These are phyloP conservation scores for Phytophthora pluvialis DNA, from an alignment of 352 stramenopile genomes.

Conservation along the genomic window DNA sequence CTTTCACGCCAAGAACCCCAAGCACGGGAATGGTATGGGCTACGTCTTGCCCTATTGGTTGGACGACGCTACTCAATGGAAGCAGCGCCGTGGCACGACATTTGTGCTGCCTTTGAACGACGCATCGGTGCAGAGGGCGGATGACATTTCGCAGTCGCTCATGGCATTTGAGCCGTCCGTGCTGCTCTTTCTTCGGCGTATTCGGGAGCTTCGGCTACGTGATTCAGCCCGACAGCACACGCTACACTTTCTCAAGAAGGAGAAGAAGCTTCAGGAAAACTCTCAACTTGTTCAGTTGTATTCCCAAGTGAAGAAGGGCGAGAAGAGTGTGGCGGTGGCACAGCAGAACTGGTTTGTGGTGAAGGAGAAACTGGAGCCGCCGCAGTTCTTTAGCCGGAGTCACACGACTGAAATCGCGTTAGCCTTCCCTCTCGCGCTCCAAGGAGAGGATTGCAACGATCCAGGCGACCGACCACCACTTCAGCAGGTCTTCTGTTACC, in stretches of 20 bases:
- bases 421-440: slow-evolving; percentile 45
- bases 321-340: slow-evolving; percentile 11
- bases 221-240: slow-evolving; percentile 46
- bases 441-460: slow-evolving; percentile 7
- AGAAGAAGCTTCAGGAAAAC: slow-evolving; percentile 33
- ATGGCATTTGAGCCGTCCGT: slow-evolving; percentile 78
- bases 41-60: slow-evolving; percentile 89
- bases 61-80: slow-evolving; percentile 50
- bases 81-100: slow-evolving; percentile 55
- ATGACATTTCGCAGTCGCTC: slow-evolving; percentile 71
- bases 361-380: slow-evolving; percentile 42
- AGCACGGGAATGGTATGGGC: slow-evolving; percentile 56
- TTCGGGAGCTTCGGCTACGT: slow-evolving; percentile 63
- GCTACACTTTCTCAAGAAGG: slow-evolving; percentile 58
- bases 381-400: slow-evolving; percentile 28
- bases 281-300: slow-evolving; percentile 47
- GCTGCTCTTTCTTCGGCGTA: slow-evolving; percentile 79
- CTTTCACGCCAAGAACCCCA: slow-evolving; percentile 67
- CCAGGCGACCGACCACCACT: slow-evolving; percentile 48
- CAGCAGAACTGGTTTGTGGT: slow-evolving; percentile 75
- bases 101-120: slow-evolving; percentile 81
- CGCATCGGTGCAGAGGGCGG: slow-evolving; percentile 43
- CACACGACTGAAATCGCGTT: slow-evolving; percentile 63
- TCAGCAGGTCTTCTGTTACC: slow-evolving; percentile 85
- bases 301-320: slow-evolving; percentile 32